Percentiles rank a stretch among this genome's conserved stretches.
phyloP scores from a whole-genome alignment of 169 alveolate genomes.

The Eimeria brunetti region DNA sequence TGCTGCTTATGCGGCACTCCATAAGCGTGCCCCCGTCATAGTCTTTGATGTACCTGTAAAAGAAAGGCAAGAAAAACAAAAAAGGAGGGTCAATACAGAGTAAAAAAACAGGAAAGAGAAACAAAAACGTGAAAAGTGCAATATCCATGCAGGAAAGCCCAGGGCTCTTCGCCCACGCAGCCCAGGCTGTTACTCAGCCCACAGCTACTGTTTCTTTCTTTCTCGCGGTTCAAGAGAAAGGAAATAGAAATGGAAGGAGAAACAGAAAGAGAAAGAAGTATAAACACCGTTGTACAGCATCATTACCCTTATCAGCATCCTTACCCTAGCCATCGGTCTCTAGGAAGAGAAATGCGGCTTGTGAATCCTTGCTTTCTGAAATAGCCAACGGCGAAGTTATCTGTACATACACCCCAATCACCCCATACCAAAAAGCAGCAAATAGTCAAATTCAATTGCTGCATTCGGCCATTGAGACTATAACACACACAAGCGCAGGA shows the following conservation, averaged over 20 bases:
- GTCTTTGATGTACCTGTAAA: constrained; percentile 95
- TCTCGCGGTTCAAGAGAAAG: no score
- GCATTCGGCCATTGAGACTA: no score
- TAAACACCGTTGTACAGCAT: no score
- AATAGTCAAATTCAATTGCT: no score
- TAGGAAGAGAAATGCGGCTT: constrained; percentile 96
- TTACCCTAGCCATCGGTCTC: constrained; percentile 97
- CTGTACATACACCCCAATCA: constrained; percentile 84
- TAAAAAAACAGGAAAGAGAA: neutral
- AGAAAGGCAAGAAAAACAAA: neutral
- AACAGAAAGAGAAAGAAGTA: no score
- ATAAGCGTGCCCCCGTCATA: constrained; percentile 99
- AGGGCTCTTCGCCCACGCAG: no score
- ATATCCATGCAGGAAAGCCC: neutral
- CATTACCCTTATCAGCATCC: no score
- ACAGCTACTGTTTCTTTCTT: no score
- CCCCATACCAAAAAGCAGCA: no score
- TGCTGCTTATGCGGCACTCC: constrained; percentile 97
- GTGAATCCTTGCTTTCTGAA: constrained; percentile 98
- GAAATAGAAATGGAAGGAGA: no score
- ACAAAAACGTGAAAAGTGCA: neutral
- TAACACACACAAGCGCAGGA: neutral
- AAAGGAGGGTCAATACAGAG: neutral
- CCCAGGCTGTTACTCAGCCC: no score
- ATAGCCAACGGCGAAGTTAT: constrained; percentile 98